Conservation (phyloP, 441 rosid species). For the Viola pubescens region DNA sequence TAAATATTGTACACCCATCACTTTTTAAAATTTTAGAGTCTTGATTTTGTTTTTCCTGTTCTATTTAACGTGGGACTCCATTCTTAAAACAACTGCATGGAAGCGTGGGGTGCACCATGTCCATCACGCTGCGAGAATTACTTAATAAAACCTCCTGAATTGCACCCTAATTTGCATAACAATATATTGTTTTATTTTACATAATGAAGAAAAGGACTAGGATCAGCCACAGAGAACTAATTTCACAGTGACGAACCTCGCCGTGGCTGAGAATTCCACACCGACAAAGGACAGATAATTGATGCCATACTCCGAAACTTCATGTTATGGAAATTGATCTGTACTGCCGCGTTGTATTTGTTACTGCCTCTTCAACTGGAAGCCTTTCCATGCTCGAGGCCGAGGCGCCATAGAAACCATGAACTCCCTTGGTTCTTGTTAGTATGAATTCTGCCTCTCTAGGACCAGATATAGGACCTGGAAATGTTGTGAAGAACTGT, state of each 20-base stretch:
- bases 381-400: slow-evolving; percentile 91
- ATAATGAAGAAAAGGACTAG: not conserved
- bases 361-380: slow-evolving; percentile 79
- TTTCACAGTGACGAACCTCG: not conserved
- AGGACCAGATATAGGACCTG: slow-evolving; percentile 91
- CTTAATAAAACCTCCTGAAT: too few relatives aligned
- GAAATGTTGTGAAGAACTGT: slow-evolving; percentile 10
- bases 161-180: too few relatives aligned
- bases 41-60: too few relatives aligned
- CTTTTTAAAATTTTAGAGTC: too few relatives aligned
- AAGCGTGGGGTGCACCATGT: too few relatives aligned
- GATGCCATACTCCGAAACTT: slow-evolving; percentile 14
- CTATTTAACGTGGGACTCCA: too few relatives aligned
- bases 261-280: not conserved
- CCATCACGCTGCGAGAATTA: too few relatives aligned
- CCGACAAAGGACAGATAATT: not conserved
- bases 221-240: not conserved
- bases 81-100: not conserved
- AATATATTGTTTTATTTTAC: too few relatives aligned
- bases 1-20: too few relatives aligned
- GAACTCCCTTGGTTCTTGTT: slow-evolving; percentile 68
- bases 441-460: slow-evolving; percentile 62
- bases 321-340: slow-evolving; percentile 61
- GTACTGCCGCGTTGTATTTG: slow-evolving; percentile 59
- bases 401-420: slow-evolving; percentile 85